Base-by-base conservation (phyloP, 2,329 filamentous ascomycete species). In the Penicillium polonicum region DNA sequence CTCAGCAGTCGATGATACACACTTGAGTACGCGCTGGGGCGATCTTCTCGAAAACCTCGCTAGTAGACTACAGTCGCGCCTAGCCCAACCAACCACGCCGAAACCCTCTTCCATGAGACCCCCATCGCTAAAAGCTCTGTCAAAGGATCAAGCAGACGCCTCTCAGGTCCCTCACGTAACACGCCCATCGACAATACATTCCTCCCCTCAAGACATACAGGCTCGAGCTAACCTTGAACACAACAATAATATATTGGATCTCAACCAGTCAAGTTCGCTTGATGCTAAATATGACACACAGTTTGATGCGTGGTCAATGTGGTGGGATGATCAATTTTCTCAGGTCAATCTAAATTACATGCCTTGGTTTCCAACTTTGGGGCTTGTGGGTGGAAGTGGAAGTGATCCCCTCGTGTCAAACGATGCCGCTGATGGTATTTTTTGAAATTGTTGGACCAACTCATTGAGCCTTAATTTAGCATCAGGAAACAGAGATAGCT, bases 341-440 rank as follows among this genome's bases (percentile, higher is more conserved):
- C 49, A 52, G 38, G 49, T 35, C 8, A 49, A 45, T 10, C 46
- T 55, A 15, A 52, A 50, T 57, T 29, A 33, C 9, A 52, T 52
- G 49, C 27, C 49, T n/a, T 52, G 49, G 49, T 52, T 23, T 43
- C 49, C 49, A 10, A 52, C 49, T 25, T 25, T 52, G 49, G 49
- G 49, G 13, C 39, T 52, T 7, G 13, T 52, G 15, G 49, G 19
- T 23, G 49, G 49, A 19, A 52, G 15, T 41, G 49, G 49, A 35
- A 52, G 27, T 41, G 49, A 52, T 52, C 27, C 38, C 12, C 8
- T n/a, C 1, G 8, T 50, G 1, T 50, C 38, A 17, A 42, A 42
- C 9, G 48, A 43, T 23, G 3, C 15, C 15, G 8, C 29, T 2
- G 49, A 6, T 7, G 15, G 13, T 27, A 21, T n/a, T 5, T 43